Base-by-base conservation (phyloP, 306 rosid genomes). In the Pterocarpus macrocarpus region DNA sequence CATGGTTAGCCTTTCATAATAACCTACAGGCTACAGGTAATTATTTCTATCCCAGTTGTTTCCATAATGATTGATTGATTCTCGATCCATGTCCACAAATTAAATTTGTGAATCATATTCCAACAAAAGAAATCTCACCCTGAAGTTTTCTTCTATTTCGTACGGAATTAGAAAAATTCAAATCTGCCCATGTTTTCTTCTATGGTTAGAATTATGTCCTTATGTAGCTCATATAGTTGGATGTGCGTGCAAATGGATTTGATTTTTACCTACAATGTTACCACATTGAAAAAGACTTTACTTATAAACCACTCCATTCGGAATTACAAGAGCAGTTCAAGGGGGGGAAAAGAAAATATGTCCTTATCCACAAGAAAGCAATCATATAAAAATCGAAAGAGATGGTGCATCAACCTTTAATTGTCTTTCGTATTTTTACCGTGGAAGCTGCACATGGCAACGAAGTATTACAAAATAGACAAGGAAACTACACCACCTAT, bases 381-480 rank as follows among this genome's bases (percentile, higher is more conserved):
- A 44, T 49, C 14, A 33, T 12, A 33, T 65, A 66, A 38, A 52
- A 69, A 6, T 22, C 1, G 2, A 15, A 50, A 36, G 65, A 39
- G 56, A 55, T 12, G 53, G 33, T n/a, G 61, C 47, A 30, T 34
- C 63, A 41, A 39, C 50, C 55, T 71, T 71, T 32, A 52, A 38
- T 52, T 59, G 57, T 22, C 50, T n/a, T 49, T 50, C 32, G 36
- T 28, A 39, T 5, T 30, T 61, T 45, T 10, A 12, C 22, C 5
- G 50, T 32, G 64, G 45, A 64, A 50, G 65, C 30, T 15, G 3
- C 36, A 64, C 22, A 61, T 30, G 67, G 34, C 68, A 76, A 82
- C 28, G 0, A 56, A 36, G 68, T 38, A 43, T 69, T 76, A 53
- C 78, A 77, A 71, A 71, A 71, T 44, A 53, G 33, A 64, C 28